Base-by-base conservation (phyloP, 169 alveolate species). In the Neospora caninum region DNA sequence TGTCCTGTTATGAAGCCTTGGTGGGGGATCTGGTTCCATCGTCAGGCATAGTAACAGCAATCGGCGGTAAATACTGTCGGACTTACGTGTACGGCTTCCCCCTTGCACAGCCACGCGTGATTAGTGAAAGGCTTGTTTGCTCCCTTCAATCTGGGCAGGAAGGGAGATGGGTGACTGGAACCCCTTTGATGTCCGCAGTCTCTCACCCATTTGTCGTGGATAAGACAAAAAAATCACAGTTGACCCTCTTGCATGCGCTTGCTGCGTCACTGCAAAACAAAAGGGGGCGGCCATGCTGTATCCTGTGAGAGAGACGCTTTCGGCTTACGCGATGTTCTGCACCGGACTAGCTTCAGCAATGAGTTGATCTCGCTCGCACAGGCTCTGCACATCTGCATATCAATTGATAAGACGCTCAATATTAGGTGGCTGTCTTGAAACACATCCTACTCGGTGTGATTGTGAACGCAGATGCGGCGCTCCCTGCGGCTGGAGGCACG, bases 301-400 rank as follows among this genome's bases (percentile, higher is more conserved):
- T 80, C 18, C 27, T 38, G 34, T 25, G 9, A 41, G 88, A 6
- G 41, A 27, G 31, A 22, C 0, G 69, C 34, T 2, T 82, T 29
- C 7, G 39, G 89, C 89, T 82, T 43, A 82, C 89, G 54, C 89
- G 64, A 82, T 41, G 31, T 27, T 82, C 9, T 82, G 67, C 89
- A 42, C 64, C 31, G 89, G 41, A 36, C 25, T 36, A n/a, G 67
- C 67, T 67, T 82, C 89, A 42, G 89, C 58, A 43, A 82, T 43
- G 29, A 82, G 89, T 31, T 82, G 89, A 82, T 82, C 89, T 41
- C 89, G 53, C 67, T 82, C 89, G 89, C 89, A 82, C 42, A 82
- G 67, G 39, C 89, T 82, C 89, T 82, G 89, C 38, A 82, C 89
- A 82, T 82, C 89, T 82, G 89, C 38, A 42, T 6, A 41, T 73